Evolutionary conservation across 2,329 filamentous ascomycete genomes (phyloP).

Genomic region (Clonostachys sp.): DNA sequence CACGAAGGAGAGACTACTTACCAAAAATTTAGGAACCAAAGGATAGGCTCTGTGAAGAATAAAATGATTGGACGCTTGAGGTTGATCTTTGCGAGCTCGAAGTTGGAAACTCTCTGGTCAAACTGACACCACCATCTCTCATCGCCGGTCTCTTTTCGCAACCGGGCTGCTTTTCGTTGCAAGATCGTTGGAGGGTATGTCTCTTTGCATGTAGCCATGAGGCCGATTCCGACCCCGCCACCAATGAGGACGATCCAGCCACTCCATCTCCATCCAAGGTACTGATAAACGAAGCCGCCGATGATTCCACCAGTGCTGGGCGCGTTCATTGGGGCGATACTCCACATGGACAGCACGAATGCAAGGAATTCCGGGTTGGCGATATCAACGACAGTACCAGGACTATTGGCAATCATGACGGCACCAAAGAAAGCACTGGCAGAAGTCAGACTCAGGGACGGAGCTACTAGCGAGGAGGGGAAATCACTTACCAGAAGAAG

Average conservation of each 20-base stretch:
- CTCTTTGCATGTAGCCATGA: slow-evolving; percentile 61
- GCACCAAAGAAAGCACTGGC: slow-evolving; percentile 49
- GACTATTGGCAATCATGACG: slow-evolving; percentile 78
- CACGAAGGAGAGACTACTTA: slow-evolving; percentile 21
- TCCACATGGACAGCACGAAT: slow-evolving; percentile 79
- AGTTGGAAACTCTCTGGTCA: slow-evolving; percentile 64
- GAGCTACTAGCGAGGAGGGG: no score
- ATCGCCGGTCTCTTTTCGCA: slow-evolving; percentile 66
- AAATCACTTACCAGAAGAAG: slow-evolving; percentile 58
- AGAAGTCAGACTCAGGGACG: not conserved
- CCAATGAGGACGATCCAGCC: slow-evolving; percentile 78
- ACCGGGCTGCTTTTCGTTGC: slow-evolving; percentile 57
- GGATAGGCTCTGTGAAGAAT: slow-evolving; percentile 75
- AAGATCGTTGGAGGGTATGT: slow-evolving; percentile 73
- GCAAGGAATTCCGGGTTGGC: slow-evolving; percentile 76
- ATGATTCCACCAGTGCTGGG: slow-evolving; percentile 64
- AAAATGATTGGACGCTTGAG: slow-evolving; percentile 74
- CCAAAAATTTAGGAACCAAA: slow-evolving; percentile 66
- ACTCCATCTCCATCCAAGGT: slow-evolving; percentile 83
- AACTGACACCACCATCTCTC: slow-evolving; percentile 75
- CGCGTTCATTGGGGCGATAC: slow-evolving; percentile 80
- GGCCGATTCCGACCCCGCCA: slow-evolving; percentile 53
- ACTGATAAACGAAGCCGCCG: slow-evolving; percentile 66
- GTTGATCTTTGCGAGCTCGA: slow-evolving; percentile 67
- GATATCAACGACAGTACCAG: slow-evolving; percentile 80